Evolutionary conservation across 208 protist genomes (phyloP).

Genomic region (Angomonas ambiguus): DNA sequence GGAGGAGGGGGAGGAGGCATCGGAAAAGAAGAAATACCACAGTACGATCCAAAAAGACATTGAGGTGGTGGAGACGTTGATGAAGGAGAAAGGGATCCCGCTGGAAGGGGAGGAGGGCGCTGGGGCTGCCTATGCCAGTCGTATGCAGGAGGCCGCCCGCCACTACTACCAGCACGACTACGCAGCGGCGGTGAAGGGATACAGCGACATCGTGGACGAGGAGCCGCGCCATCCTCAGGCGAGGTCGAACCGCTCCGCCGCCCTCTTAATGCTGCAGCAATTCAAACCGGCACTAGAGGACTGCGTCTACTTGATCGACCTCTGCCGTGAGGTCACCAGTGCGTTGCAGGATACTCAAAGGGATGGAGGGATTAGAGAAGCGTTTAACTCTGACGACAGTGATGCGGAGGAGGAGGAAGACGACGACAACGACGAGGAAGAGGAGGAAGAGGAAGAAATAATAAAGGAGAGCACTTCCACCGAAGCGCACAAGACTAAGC

Average conservation of each 20-base stretch:
- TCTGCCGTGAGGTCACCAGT: conserved; percentile 78
- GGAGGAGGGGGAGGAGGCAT: background rate
- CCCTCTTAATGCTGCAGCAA: conserved; percentile 60
- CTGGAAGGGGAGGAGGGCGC: conserved; percentile 15
- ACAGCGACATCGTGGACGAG: conserved; percentile 49
- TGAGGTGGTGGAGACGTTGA: conserved; percentile 42
- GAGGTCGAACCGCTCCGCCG: conserved; percentile 66
- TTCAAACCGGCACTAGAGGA: conserved; percentile 71
- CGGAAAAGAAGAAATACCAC: background rate
- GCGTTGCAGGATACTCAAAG: conserved; percentile 55
- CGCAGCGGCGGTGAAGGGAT: conserved; percentile 47
- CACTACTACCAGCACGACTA: conserved; percentile 69
- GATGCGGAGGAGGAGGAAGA: conserved; percentile 85
- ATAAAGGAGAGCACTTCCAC: background rate
- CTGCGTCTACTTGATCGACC: conserved; percentile 54
- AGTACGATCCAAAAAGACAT: conserved; percentile 57
- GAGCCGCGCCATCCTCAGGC: conserved; percentile 53
- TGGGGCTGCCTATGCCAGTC: background rate
- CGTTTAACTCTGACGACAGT: conserved; percentile 49
- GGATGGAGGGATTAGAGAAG: conserved; percentile 20
- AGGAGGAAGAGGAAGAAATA: conserved; percentile 10
- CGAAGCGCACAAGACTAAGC: conserved; percentile 19
- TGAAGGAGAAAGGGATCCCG: conserved; percentile 39
- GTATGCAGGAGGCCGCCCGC: conserved; percentile 56
- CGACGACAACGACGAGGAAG: conserved; percentile 14